A percentile compares a stretch with the other conserved stretches of the same genome.
Evolutionary conservation across 306 rosid species (phyloP).

Genomic region (Ammopiptanthus mongolicus): DNA sequence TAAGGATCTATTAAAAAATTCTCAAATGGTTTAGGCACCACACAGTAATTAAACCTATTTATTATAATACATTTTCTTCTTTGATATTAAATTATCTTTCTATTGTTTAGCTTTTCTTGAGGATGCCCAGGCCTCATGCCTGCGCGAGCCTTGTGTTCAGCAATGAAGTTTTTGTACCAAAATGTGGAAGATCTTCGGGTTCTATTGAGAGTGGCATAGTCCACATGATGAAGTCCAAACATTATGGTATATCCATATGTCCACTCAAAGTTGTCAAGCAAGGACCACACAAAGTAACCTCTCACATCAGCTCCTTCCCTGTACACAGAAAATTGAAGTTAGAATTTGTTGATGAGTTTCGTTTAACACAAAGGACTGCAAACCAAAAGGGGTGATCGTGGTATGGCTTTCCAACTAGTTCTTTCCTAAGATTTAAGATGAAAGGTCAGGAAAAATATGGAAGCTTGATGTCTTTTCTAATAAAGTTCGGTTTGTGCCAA

Average conservation of each 20-base stretch:
- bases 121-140: background rate
- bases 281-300: conserved; percentile 61
- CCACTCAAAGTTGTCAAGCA: conserved; percentile 66
- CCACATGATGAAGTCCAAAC: conserved; percentile 49
- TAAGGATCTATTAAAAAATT: too few species aligned
- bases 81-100: background rate
- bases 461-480: too few species aligned
- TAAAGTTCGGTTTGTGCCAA: too few species aligned
- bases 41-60: too few species aligned
- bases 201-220: conserved; percentile 43
- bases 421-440: background rate
- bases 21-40: too few species aligned
- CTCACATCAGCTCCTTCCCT: conserved; percentile 56
- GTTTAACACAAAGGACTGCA: too few species aligned
- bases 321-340: background rate
- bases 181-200: conserved; percentile 40
- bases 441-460: background rate
- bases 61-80: too few species aligned
- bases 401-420: too few species aligned
- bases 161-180: conserved; percentile 50
- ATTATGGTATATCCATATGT: conserved; percentile 30
- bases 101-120: background rate
- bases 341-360: background rate
- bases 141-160: background rate
- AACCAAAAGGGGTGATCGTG: too few species aligned